Evolutionary conservation across 2,329 filamentous ascomycete genomes (phyloP), one percentile per base, ranked within the genome.

Genomic region (Neophaeococcomyces mojaviensis): DNA sequence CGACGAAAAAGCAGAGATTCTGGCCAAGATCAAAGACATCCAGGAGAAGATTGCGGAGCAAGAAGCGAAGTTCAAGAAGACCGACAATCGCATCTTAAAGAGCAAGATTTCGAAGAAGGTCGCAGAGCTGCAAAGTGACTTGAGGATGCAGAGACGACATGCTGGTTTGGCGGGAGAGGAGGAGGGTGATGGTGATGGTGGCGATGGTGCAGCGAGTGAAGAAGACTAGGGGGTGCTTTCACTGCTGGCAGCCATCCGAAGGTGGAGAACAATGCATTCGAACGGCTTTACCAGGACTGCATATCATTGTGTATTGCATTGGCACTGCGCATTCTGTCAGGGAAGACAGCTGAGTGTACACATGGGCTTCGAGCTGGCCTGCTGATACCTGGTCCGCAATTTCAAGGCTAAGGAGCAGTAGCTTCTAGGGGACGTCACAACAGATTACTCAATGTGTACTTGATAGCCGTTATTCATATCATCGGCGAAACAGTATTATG

Each of bases 11-110:
- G 20, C 18, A n/a, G 41, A 44, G 22, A 30, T 33, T 10, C 20
- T 44, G 31, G 33, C 41, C 18, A 63, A 69, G 46, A 67, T 71
- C 47, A 61, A 58, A 1, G 68, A 71, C 42, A 52, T 71, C 16
- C 66, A 70, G 41, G 59, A 60, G 2, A 71, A 71, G 57, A 63
- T 71, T 52, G 64, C 64, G 22, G 64, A 64, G 49, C 65, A 68
- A 12, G 67, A 68, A 31, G 66, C 69, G 33, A 59, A 65, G 41
- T 53, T 71, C 24, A 68, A 48, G 32, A 47, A 48, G 44, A 52
- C 50, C 3, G 42, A 41, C 20, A 55, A 53, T 35, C 45, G 39
- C 3, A 53, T 55, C 19, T 37, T 57, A 39, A 53, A 68, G 55
- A 64, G 65, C 52, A 68, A 69, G 46, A 50, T 71, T 37, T 62